Evolutionary conservation across 177 flowering plant genomes (phyloP).

Genomic region (Telopea speciosissima): DNA sequence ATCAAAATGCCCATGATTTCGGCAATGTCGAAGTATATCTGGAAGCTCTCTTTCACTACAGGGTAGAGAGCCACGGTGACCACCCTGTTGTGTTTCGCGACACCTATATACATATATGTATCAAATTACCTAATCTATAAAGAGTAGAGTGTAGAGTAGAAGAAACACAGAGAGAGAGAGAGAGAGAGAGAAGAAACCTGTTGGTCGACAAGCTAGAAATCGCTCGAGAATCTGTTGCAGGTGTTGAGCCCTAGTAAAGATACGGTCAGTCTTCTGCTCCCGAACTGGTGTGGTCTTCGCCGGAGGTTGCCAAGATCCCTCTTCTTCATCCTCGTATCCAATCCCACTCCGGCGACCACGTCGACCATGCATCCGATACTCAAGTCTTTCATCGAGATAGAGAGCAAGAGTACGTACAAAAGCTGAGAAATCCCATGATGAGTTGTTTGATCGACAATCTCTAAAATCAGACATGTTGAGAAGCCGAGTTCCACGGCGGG

Average conservation of each 20-base stretch:
- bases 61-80: constrained; percentile 71
- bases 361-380: constrained; percentile 57
- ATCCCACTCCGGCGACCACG: constrained; percentile 27
- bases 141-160: too few relatives aligned
- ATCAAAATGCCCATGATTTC: constrained; percentile 55
- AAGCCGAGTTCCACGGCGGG: constrained; percentile 74
- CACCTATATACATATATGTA: too few relatives aligned
- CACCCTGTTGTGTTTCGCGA: constrained; percentile 52
- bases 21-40: constrained; percentile 54
- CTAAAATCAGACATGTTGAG: constrained; percentile 88
- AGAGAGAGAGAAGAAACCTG: constrained; percentile 38
- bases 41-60: constrained; percentile 72
- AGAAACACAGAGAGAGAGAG: background rate
- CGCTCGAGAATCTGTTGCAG: constrained; percentile 76
- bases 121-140: too few relatives aligned
- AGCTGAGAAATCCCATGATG: constrained; percentile 88
- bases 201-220: constrained; percentile 77
- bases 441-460: constrained; percentile 43
- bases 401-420: constrained; percentile 66
- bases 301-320: background rate
- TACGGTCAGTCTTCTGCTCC: constrained; percentile 45
- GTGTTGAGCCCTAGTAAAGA: constrained; percentile 54
- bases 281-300: constrained; percentile 37
- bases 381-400: constrained; percentile 74
- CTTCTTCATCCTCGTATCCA: constrained; percentile 33